Conservation (phyloP, 2,329 filamentous ascomycete genomes). For the Diaporthe vexans region DNA sequence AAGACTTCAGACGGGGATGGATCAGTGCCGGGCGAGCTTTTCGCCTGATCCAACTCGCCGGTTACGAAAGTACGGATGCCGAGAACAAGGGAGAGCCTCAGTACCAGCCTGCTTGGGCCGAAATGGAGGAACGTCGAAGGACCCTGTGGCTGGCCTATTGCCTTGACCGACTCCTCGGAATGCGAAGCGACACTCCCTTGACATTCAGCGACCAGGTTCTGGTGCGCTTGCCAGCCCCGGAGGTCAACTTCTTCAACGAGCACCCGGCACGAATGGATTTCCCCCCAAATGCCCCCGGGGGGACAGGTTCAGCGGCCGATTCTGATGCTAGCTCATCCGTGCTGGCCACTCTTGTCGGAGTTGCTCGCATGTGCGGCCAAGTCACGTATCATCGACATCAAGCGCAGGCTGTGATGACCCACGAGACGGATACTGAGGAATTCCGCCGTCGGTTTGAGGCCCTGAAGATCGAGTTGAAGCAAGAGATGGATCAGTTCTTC, state of each 20-base stretch:
- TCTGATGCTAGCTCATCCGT: background rate
- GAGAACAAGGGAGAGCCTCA: slow-evolving; percentile 5
- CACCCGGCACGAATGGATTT: slow-evolving; percentile 9
- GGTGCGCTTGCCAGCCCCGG: slow-evolving; percentile 10
- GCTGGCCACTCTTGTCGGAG: background rate
- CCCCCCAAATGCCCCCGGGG: background rate
- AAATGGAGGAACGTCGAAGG: slow-evolving; percentile 17
- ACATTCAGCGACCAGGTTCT: background rate
- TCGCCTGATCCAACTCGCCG: slow-evolving; percentile 44
- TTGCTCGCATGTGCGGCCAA: slow-evolving; percentile 18
- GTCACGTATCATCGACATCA: slow-evolving; percentile 14
- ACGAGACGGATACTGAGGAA: background rate
- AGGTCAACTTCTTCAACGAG: slow-evolving; percentile 5
- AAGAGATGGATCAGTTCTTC: background rate
- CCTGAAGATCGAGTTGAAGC: background rate
- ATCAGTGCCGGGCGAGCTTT: slow-evolving; percentile 46
- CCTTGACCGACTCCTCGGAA: background rate
- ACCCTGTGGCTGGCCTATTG: slow-evolving; percentile 16
- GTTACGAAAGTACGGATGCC: slow-evolving; percentile 15
- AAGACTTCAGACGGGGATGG: slow-evolving; percentile 45
- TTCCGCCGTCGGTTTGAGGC: background rate
- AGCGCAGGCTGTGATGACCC: background rate
- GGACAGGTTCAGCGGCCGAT: background rate
- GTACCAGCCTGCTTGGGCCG: slow-evolving; percentile 6
- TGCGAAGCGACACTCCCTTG: slow-evolving; percentile 1